A percentile compares a stretch with the other conserved stretches of the same genome.
phyloP scores from a whole-genome alignment of 306 rosid species.

The Corylus heterophylla region DNA sequence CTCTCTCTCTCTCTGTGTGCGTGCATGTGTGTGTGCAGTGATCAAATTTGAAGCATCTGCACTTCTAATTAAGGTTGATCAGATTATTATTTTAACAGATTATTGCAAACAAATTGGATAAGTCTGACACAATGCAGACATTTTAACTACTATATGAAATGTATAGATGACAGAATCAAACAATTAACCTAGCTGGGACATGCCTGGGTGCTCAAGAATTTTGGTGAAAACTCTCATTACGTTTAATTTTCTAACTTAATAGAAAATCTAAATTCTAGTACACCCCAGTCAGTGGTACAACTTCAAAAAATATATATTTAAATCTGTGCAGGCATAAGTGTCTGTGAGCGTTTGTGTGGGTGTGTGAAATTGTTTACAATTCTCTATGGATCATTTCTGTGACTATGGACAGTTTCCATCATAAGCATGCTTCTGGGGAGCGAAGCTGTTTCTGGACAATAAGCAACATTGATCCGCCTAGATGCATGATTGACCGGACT shows the following conservation, averaged over 20 bases:
- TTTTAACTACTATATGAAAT: neutral
- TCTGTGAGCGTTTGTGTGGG: neutral
- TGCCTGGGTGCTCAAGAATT: neutral
- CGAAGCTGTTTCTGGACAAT: slow-evolving; percentile 17
- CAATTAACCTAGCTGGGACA: neutral
- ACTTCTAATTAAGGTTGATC: neutral
- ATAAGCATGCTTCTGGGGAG: slow-evolving; percentile 9
- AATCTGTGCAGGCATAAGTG: too few species aligned
- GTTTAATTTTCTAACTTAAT: neutral
- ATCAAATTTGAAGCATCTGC: neutral
- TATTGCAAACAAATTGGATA: neutral
- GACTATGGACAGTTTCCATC: neutral
- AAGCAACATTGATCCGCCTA: slow-evolving; percentile 12
- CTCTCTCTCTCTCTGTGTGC: neutral
- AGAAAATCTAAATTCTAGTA: neutral
- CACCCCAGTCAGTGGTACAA: neutral
- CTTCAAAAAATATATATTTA: neutral
- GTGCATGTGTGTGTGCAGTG: neutral
- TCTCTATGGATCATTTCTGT: neutral
- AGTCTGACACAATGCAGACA: neutral
- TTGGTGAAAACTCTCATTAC: neutral
- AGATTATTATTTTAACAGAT: neutral
- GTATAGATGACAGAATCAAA: neutral
- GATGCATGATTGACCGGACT: slow-evolving; percentile 12
- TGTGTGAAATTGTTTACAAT: neutral